Evolutionary conservation across 139 green algal species (phyloP).

Genomic region (Coelastrella sp.): DNA sequence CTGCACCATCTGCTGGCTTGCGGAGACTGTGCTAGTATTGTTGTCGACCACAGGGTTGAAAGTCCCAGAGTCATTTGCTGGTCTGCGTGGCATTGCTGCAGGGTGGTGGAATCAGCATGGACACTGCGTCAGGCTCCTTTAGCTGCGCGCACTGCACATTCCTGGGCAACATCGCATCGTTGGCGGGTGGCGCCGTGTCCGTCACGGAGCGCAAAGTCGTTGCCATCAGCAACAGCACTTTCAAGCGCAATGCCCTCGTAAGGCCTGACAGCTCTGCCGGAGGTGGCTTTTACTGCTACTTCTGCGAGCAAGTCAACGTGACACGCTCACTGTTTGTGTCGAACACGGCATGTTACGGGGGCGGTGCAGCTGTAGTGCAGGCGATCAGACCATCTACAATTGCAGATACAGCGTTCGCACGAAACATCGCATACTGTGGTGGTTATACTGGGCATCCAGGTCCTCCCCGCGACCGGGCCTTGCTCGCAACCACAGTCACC

Average conservation of each 20-base stretch:
- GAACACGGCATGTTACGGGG: constrained; percentile 34
- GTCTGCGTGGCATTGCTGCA: neutral
- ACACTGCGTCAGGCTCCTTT: neutral
- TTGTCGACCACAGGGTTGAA: neutral
- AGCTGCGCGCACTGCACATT: neutral
- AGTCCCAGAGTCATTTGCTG: no score
- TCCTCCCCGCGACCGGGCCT: no score
- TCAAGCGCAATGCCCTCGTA: constrained; percentile 13
- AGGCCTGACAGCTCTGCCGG: constrained; percentile 8
- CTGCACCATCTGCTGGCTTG: no score
- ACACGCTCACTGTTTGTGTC: neutral
- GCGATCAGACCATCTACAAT: neutral
- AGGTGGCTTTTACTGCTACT: constrained; percentile 33
- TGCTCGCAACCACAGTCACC: no score
- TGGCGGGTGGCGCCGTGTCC: neutral
- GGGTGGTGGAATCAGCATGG: constrained; percentile 16
- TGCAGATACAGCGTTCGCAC: neutral
- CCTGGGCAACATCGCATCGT: neutral
- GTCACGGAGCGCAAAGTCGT: constrained; percentile 22
- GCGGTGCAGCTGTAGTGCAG: constrained; percentile 32
- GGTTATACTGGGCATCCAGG: neutral
- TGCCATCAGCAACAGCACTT: neutral
- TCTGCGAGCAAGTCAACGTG: neutral
- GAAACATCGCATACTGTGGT: neutral
- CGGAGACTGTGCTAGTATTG: neutral